Percentiles rank a stretch among this genome's conserved stretches.
phyloP scores from a whole-genome alignment of 495 filamentous ascomycete genomes.

The Penicillium crystallinum region DNA sequence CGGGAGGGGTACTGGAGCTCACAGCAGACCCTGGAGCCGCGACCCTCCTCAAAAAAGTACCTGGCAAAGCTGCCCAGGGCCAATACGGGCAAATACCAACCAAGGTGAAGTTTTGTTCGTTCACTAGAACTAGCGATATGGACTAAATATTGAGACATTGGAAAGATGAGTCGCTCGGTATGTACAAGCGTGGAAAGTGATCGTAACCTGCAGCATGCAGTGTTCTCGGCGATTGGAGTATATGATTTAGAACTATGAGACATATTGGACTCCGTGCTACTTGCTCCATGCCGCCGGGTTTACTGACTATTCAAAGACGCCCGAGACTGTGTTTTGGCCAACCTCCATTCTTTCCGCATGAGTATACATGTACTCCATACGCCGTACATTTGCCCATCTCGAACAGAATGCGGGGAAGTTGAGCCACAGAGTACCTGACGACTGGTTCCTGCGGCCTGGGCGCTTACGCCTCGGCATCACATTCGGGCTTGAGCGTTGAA shows the following conservation, averaged over 20 bases:
- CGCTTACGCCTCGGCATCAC: constrained; percentile 9
- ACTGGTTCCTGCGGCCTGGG: background rate
- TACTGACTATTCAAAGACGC: no score
- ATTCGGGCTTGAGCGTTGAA: background rate
- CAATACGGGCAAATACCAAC: background rate
- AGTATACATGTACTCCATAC: no score
- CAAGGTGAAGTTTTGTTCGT: background rate
- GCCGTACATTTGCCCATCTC: no score
- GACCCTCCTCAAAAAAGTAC: background rate
- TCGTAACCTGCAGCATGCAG: background rate
- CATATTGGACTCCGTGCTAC: no score
- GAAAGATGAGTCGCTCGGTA: background rate
- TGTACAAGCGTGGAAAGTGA: background rate
- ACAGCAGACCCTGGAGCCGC: background rate
- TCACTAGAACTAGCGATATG: background rate
- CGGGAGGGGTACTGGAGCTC: background rate
- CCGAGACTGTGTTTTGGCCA: no score
- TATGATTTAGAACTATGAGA: background rate
- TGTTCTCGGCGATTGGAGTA: background rate
- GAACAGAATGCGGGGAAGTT: background rate
- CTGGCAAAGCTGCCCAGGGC: background rate
- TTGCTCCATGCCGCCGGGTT: no score
- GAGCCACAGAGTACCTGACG: background rate
- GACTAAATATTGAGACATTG: background rate
- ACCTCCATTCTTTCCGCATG: no score